A percentile compares a stretch with the other conserved stretches of the same genome.
Evolutionary conservation across 1,284 basidiomycete genomes (phyloP).

Genomic region (Phellopilus nigrolimitatus): DNA sequence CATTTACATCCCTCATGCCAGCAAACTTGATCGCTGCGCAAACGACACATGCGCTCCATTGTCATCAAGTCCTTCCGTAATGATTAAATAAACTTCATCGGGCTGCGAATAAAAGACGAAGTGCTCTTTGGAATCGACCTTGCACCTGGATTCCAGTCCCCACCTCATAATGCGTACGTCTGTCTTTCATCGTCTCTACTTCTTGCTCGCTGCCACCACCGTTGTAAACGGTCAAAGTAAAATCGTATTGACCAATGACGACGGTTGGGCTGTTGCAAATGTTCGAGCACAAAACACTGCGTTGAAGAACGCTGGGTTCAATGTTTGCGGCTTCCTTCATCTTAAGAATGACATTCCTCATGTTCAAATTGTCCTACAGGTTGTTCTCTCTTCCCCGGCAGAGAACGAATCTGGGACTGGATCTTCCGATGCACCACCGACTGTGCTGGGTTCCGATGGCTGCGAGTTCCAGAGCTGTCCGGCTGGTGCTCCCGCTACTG

Average conservation of each 20-base stretch:
- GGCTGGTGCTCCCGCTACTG: slow-evolving; percentile 40
- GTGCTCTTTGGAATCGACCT: no score
- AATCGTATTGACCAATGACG: slow-evolving; percentile 41
- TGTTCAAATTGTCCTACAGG: slow-evolving; percentile 25
- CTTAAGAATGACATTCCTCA: not conserved
- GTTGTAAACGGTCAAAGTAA: slow-evolving; percentile 4
- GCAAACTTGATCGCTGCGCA: no score
- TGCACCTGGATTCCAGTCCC: no score
- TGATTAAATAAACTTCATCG: no score
- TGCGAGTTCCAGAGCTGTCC: slow-evolving; percentile 42
- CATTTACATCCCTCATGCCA: no score
- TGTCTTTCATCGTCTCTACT: not conserved
- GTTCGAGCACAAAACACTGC: slow-evolving; percentile 42
- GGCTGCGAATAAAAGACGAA: no score
- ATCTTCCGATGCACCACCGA: slow-evolving; percentile 26
- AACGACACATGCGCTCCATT: no score
- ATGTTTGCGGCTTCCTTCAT: slow-evolving; percentile 32
- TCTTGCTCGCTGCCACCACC: not conserved
- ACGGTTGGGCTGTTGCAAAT: slow-evolving; percentile 49
- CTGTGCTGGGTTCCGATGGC: slow-evolving; percentile 28
- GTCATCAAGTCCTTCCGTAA: no score
- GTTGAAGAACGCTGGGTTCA: slow-evolving; percentile 35
- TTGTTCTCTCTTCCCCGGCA: slow-evolving; percentile 36
- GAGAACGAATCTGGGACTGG: slow-evolving; percentile 25
- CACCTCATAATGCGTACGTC: no score